A percentile compares a stretch with the other conserved stretches of the same genome.
These are phyloP conservation scores for Aspergillus chevalieri DNA, from an alignment of 2,329 filamentous ascomycete species.

Conservation along the genomic window DNA sequence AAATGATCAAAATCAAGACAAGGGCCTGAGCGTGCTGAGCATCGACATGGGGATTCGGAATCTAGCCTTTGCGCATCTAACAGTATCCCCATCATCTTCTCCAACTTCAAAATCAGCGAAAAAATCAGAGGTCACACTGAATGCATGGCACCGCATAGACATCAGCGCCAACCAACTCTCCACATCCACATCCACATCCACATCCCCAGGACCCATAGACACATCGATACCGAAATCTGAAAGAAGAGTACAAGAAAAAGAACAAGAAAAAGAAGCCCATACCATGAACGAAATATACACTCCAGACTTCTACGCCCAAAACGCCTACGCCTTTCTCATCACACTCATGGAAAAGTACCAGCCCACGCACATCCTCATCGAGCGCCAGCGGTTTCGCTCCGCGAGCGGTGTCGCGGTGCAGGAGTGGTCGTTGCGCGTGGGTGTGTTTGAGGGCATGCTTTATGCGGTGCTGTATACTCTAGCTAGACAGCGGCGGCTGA, in stretches of 20 bases:
- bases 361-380: slow-evolving; percentile 67
- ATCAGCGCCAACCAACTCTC: slow-evolving; percentile 9
- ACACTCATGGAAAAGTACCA: slow-evolving; percentile 44
- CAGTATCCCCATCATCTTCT: slow-evolving; percentile 20
- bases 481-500: slow-evolving; percentile 34
- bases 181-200: not conserved
- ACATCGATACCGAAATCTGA: not conserved
- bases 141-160: slow-evolving; percentile 38
- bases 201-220: not conserved
- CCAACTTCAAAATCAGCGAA: not conserved
- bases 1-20: not conserved
- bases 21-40: slow-evolving; percentile 56
- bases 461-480: slow-evolving; percentile 62
- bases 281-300: slow-evolving; percentile 6
- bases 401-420: slow-evolving; percentile 59
- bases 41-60: slow-evolving; percentile 84
- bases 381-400: slow-evolving; percentile 59
- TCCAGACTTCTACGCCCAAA: slow-evolving; percentile 48
- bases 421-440: slow-evolving; percentile 79
- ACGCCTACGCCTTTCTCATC: slow-evolving; percentile 52
- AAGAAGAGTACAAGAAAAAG: not conserved
- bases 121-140: slow-evolving; percentile 18
- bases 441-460: slow-evolving; percentile 75
- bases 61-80: slow-evolving; percentile 64
- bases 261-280: not conserved